A percentile compares a stretch with the other conserved stretches of the same genome.
Conservation (phyloP, 2,329 filamentous ascomycete species). For the Stagonosporopsis tanaceti region DNA sequence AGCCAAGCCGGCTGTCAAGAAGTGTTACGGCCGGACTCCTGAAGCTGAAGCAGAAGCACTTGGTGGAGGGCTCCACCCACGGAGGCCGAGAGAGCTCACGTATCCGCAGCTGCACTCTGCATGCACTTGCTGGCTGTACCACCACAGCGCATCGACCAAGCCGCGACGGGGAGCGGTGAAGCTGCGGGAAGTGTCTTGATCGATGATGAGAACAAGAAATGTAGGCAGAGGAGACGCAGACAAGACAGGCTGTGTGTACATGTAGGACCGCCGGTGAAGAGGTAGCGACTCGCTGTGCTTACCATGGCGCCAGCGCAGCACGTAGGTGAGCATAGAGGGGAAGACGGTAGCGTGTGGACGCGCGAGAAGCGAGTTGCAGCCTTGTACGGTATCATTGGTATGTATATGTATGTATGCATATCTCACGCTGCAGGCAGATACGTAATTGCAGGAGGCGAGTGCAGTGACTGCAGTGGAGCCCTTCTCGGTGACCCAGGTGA, state of each 20-base stretch:
- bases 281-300: conserved; percentile 22
- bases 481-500: conserved; percentile 27
- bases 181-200: conserved; percentile 20
- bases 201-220: neutral
- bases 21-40: conserved; percentile 29
- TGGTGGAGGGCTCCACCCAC: conserved; percentile 9
- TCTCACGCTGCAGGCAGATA: conserved; percentile 1
- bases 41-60: conserved; percentile 26
- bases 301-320: conserved; percentile 37
- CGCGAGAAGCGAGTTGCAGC: conserved; percentile 26
- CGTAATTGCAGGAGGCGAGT: conserved; percentile 29
- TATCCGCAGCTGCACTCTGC: conserved; percentile 12
- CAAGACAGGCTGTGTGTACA: neutral
- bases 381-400: conserved; percentile 23
- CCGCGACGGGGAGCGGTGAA: conserved; percentile 32
- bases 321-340: conserved; percentile 25
- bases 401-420: conserved; percentile 1
- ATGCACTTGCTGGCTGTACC: conserved; percentile 26
- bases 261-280: neutral
- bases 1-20: conserved; percentile 37
- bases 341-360: conserved; percentile 14
- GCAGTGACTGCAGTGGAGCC: conserved; percentile 22
- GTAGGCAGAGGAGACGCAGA: neutral
- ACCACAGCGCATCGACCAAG: conserved; percentile 18
- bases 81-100: conserved; percentile 18